Evolutionary conservation across 1,284 basidiomycete genomes (phyloP).

Genomic region (Trichosporon faecale): DNA sequence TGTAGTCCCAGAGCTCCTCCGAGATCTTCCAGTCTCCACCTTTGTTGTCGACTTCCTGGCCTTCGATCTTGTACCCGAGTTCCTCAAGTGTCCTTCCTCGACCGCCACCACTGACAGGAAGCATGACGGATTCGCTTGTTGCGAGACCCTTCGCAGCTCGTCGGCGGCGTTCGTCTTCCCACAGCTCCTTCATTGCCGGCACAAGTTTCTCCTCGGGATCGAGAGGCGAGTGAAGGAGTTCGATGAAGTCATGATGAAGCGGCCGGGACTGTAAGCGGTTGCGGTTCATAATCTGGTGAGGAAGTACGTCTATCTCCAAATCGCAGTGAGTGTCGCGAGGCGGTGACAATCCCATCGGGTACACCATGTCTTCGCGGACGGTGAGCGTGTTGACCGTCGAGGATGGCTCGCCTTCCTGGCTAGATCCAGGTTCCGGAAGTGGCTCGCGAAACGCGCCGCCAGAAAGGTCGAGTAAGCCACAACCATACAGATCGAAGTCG

Average conservation of each 20-base stretch:
- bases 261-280: conserved; percentile 63
- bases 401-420: background rate
- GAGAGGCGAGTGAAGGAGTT: conserved; percentile 58
- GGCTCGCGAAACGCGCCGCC: conserved; percentile 56
- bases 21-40: conserved; percentile 51
- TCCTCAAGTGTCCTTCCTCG: conserved; percentile 42
- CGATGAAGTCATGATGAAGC: conserved; percentile 68
- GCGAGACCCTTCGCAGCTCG: conserved; percentile 60
- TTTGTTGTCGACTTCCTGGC: conserved; percentile 34
- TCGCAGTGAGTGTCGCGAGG: conserved; percentile 66
- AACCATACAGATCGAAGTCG: conserved; percentile 93
- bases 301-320: conserved; percentile 78
- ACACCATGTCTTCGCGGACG: conserved; percentile 38
- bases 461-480: conserved; percentile 73
- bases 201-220: conserved; percentile 72
- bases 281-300: conserved; percentile 83
- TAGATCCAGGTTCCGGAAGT: conserved; percentile 47
- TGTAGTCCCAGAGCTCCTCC: conserved; percentile 44
- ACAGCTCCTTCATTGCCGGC: conserved; percentile 81
- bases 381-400: conserved; percentile 32
- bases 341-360: conserved; percentile 54
- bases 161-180: conserved; percentile 85
- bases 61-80: conserved; percentile 41
- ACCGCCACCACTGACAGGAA: conserved; percentile 47
- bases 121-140: conserved; percentile 41